Base-by-base conservation (phyloP, 2,329 filamentous ascomycete species). In the Mollisiaceae sp. region DNA sequence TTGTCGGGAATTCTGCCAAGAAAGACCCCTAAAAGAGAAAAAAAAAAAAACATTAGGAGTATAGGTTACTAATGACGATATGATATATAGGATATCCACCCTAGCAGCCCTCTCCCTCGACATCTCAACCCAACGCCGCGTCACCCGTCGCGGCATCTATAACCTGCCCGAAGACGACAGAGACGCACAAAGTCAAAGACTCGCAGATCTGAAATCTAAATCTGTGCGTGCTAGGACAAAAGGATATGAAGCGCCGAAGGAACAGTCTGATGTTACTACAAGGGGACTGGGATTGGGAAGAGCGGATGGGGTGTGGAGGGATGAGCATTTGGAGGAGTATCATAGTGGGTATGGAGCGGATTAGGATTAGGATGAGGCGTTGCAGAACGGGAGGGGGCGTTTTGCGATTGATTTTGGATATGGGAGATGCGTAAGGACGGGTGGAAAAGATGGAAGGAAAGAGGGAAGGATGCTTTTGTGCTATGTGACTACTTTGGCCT, bases 111-210 rank as follows among this genome's bases (percentile, higher is more conserved):
- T 74, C 5, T 64, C 54, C 15, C 66, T 75, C 24, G 72, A 75
- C 47, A 60, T 72, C 52, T 63, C 66, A 20, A 74, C 71, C 8
- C 66, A 71, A 22, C 66, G 52, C n/a, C 70, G 69, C 24, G 60
- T 66, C 8, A 67, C 62, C 8, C 52, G 54, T 6, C 69, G 61
- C 2, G 73, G 73, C 8, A 39, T 60, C 24, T 75, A 75, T 60
- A 60, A 66, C 18, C 43, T 71, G 18, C 70, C 73, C 0, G 73
- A 74, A 64, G 73, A 74, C 50, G 71, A 74, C 50, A 72, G 71
- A 20, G 65, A 67, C 22, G 70, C 71, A 1, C 62, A 64, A 52
- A 68, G 65, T 18, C 15, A 69, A 50, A 65, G 69, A 32, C 27
- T 32, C 3, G 3, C 3, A 1, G 69, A 72, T 8, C 43, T 71